phyloP scores from a whole-genome alignment of 2,329 filamentous ascomycete genomes.

The Alternaria sp. region DNA sequence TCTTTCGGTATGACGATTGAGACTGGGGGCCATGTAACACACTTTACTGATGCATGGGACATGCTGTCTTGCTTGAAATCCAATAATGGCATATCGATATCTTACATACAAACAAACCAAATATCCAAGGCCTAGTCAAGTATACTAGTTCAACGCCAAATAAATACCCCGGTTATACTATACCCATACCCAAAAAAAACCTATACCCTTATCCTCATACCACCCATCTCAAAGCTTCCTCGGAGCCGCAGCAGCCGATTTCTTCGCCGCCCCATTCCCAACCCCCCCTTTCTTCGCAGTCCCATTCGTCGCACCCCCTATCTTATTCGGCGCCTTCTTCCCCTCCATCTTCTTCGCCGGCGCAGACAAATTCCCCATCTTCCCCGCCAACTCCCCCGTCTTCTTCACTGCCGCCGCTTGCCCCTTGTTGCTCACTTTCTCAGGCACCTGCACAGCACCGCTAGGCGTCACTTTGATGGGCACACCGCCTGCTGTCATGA shows the following conservation, averaged over 20 bases:
- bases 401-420: not conserved
- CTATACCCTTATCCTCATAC: not conserved
- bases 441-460: conserved; percentile 28
- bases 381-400: not conserved
- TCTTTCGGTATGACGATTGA: too few relatives aligned
- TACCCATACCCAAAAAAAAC: not conserved
- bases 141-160: not conserved
- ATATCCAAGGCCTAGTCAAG: not conserved
- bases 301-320: not conserved
- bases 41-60: not conserved
- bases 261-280: conserved; percentile 7
- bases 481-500: conserved; percentile 39
- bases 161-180: not conserved
- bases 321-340: not conserved
- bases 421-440: conserved; percentile 14
- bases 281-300: not conserved
- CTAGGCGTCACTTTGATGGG: conserved; percentile 42
- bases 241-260: not conserved
- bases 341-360: not conserved
- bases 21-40: not conserved
- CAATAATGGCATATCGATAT: not conserved
- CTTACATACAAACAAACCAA: not conserved
- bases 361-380: not conserved
- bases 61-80: not conserved
- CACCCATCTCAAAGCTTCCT: conserved; percentile 6